Base-by-base conservation (phyloP, 805 yeast genomes). In the Kodamaea laetipori region DNA sequence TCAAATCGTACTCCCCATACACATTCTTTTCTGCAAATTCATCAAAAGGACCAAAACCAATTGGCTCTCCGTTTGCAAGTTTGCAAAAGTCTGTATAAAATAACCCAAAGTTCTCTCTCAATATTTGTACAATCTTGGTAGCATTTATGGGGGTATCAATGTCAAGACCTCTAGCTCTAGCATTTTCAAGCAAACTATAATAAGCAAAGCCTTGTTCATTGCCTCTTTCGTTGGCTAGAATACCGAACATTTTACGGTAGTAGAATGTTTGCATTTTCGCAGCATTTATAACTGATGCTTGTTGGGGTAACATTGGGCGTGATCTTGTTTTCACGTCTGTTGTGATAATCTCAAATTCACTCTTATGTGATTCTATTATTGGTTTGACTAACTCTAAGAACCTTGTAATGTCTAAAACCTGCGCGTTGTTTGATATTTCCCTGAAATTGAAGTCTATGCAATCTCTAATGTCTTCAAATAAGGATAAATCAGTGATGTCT, bases 261-360 rank as follows among this genome's bases (percentile, higher is more conserved):
- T 80, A 74, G 62, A 72, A 71, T 3, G 82, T 80, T 63, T 86
- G 94, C n/a, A 71, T 46, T 52, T 74, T 73, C 1, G 86, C 74
- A 4, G 76, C 67, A 3, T 61, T 54, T 10, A 78, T 46, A 0
- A 81, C 83, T 9, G 78, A 70, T 1, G 60, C 52, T 48, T 80
- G 84, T 0, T 50, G 37, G 0, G 90, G 90, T 1, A 76, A 46
- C 1, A 49, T 52, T 31, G 63, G 66, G 32, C 53, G 53, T 0
- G 66, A 54, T 42, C 90, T 66, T 1, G 90, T 84, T 58, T 85
- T 85, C 18, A 84, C 75, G 60, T 85, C 94, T 42, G 60, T 46
- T 2, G 57, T 41, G 3, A 44, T 33, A 9, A 67, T 26, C 2
- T 49, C 45, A 26, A 44, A 52, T 2, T 47, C 28, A 5, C 48